phyloP scores from a whole-genome alignment of 2,329 filamentous ascomycete genomes.

The Fusarium stilboides region DNA sequence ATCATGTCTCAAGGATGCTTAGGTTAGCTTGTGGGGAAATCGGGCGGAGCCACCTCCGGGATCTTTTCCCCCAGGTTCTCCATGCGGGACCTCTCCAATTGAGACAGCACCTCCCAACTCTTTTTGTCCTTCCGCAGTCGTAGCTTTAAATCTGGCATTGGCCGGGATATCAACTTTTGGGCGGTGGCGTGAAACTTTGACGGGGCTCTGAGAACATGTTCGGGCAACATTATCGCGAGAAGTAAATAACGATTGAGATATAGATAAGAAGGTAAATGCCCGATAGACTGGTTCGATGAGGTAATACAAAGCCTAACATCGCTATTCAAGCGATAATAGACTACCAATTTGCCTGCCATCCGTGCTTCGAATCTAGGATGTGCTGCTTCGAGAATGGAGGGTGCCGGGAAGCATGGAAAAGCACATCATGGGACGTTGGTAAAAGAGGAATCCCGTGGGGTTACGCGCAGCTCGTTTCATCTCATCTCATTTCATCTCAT shows the following conservation, averaged over 20 bases:
- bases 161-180: conserved; percentile 6
- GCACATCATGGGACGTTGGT: conserved; percentile 17
- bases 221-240: conserved; percentile 9
- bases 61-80: conserved; percentile 10
- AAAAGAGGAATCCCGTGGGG: conserved; percentile 29
- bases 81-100: no score
- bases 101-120: conserved; percentile 7
- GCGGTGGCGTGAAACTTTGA: not conserved
- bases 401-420: not conserved
- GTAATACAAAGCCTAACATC: no score
- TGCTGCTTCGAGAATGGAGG: not conserved
- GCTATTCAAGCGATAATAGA: no score
- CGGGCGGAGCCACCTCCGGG: conserved; percentile 6
- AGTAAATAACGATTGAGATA: no score
- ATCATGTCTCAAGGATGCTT: not conserved
- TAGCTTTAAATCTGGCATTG: not conserved
- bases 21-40: conserved; percentile 14
- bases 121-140: not conserved
- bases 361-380: not conserved
- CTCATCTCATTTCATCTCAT: no score
- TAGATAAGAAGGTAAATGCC: no score
- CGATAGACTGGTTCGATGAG: no score
- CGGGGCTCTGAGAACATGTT: not conserved
- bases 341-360: not conserved
- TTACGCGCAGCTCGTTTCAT: not conserved